Evolutionary conservation across 164 flowering plant genomes (phyloP).

Genomic region (Magnolia changhungtana): DNA sequence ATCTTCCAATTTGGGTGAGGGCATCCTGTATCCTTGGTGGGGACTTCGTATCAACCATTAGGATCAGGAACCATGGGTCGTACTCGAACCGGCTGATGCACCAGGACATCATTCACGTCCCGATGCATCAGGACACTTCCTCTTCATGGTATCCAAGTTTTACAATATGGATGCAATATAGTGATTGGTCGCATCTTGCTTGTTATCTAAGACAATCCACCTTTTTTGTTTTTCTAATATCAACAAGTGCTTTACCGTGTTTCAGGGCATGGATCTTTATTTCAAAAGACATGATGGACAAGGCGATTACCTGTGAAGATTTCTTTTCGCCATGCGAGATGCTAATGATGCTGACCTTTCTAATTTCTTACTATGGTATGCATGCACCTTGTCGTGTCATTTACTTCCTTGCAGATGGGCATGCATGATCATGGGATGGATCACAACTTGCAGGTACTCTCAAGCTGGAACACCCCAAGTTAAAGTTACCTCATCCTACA

Average conservation of each 20-base stretch:
- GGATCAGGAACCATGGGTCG: no score
- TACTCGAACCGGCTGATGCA: no score
- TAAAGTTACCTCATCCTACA: constrained; percentile 70
- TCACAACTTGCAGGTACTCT: constrained; percentile 64
- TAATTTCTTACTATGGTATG: constrained; percentile 75
- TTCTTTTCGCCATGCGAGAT: constrained; percentile 98
- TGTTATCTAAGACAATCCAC: background rate
- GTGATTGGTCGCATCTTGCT: background rate
- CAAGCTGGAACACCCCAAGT: constrained; percentile 94
- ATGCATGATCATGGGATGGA: constrained; percentile 12
- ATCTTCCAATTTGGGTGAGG: no score
- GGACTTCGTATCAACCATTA: no score
- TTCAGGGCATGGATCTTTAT: constrained; percentile 96
- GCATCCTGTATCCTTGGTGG: no score
- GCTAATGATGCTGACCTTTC: constrained; percentile 84
- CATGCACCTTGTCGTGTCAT: background rate
- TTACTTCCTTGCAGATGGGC: background rate
- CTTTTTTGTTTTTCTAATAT: background rate
- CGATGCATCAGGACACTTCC: no score
- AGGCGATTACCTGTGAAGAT: constrained; percentile 98
- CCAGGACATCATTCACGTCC: no score
- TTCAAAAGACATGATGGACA: constrained; percentile 97
- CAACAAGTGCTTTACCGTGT: background rate
- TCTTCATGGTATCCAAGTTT: no score
- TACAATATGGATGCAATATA: no score